Evolutionary conservation across 2,329 filamentous ascomycete species (phyloP).

Genomic region (Colletotrichum sp.): DNA sequence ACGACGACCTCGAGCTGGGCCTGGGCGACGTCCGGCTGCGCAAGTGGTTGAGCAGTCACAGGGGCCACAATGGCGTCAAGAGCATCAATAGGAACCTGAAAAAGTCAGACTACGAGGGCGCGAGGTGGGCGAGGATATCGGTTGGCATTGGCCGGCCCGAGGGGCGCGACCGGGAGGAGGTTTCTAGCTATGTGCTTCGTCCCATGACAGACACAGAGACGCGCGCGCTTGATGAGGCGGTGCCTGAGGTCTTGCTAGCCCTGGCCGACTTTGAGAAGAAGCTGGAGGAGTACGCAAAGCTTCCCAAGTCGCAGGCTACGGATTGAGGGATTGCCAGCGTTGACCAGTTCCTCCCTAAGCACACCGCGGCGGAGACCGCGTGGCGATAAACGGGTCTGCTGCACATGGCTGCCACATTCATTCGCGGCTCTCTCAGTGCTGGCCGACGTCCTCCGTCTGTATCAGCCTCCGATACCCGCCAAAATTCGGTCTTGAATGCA

Average conservation of each 20-base stretch:
- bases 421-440: neutral
- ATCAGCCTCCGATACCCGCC: neutral
- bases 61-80: constrained; percentile 78
- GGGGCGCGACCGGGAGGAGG: constrained; percentile 68
- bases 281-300: neutral
- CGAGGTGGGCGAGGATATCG: constrained; percentile 66
- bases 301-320: neutral
- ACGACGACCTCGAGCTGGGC: constrained; percentile 84
- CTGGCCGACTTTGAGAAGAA: constrained; percentile 50
- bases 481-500: neutral
- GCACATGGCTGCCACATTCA: neutral
- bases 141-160: constrained; percentile 87
- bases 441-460: neutral
- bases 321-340: too few relatives aligned
- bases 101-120: constrained; percentile 41
- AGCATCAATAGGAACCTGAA: constrained; percentile 62
- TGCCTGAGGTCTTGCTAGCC: constrained; percentile 55
- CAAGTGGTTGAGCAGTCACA: constrained; percentile 66
- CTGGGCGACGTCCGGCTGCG: constrained; percentile 71
- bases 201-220: constrained; percentile 64
- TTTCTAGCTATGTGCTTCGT: constrained; percentile 79
- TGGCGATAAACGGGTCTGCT: neutral
- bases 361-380: neutral
- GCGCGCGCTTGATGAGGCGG: constrained; percentile 54
- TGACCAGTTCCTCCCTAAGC: neutral